Percentiles rank a stretch among this genome's conserved stretches.
These are phyloP conservation scores for Remersonia thermophila DNA, from an alignment of 2,329 filamentous ascomycete genomes.

Conservation along the genomic window DNA sequence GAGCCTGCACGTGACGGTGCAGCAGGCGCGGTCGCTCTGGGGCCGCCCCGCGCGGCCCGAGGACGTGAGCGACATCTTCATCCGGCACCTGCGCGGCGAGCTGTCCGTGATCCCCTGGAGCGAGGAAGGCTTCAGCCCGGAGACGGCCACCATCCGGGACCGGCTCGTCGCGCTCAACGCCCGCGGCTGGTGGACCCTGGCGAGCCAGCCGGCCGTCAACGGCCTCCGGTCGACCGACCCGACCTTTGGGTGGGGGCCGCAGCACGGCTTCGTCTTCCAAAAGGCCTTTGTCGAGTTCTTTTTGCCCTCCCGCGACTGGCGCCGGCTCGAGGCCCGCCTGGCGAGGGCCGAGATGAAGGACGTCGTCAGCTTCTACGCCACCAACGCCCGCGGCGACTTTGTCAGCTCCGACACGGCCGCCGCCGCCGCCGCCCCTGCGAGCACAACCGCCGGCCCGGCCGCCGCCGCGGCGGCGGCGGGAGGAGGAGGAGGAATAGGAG, in stretches of 20 bases:
- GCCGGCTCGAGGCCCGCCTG: conserved; percentile 51
- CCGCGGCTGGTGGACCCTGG: conserved; percentile 90
- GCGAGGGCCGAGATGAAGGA: conserved; percentile 44
- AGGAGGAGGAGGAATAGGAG: neutral
- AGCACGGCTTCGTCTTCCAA: conserved; percentile 89
- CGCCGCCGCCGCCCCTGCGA: conserved; percentile 2
- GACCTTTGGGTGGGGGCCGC: conserved; percentile 87
- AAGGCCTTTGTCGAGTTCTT: conserved; percentile 98
- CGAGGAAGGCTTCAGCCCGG: conserved; percentile 73
- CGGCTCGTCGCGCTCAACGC: conserved; percentile 65
- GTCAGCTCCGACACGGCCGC: conserved; percentile 48
- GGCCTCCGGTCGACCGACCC: conserved; percentile 63
- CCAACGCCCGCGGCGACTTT: conserved; percentile 67
- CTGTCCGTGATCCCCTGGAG: conserved; percentile 83
- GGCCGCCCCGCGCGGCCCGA: conserved; percentile 55
- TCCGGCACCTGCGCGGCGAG: conserved; percentile 66
- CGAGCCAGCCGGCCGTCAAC: conserved; percentile 88
- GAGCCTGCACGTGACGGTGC: conserved; percentile 81
- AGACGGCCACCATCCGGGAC: conserved; percentile 69
- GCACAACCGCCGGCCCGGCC: conserved; percentile 34
- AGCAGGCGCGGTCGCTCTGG: conserved; percentile 76
- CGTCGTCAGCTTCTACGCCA: conserved; percentile 76
- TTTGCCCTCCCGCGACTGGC: conserved; percentile 63
- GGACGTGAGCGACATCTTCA: conserved; percentile 73
- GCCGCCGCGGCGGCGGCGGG: conserved; percentile 8